phyloP scores from a whole-genome alignment of 306 rosid genomes.

The Parietaria judaica region DNA sequence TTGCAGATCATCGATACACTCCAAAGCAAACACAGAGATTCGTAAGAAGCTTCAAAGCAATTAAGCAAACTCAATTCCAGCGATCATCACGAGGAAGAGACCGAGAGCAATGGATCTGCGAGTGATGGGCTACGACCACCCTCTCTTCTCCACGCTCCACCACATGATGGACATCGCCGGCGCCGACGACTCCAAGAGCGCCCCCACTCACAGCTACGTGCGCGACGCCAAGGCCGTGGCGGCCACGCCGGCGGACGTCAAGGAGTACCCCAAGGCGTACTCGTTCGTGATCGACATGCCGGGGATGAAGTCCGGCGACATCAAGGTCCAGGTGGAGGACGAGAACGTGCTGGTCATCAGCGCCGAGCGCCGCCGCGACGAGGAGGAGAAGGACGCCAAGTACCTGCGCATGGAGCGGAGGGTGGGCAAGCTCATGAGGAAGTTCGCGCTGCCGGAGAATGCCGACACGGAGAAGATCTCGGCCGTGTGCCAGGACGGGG shows the following conservation, averaged over 20 bases:
- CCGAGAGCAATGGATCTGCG: not conserved
- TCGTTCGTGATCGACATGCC: constrained; percentile 84
- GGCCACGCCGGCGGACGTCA: constrained; percentile 74
- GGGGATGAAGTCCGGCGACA: constrained; percentile 60
- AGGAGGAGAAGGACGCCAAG: constrained; percentile 19
- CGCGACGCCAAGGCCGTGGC: constrained; percentile 91
- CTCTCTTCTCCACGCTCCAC: constrained; percentile 49
- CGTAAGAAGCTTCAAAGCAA: not conserved
- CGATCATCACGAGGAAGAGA: not conserved
- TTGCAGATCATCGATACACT: no score
- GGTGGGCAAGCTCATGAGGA: constrained; percentile 41
- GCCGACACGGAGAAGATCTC: constrained; percentile 28
- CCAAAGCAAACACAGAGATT: no score
- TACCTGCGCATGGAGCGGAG: constrained; percentile 51
- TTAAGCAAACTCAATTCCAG: not conserved
- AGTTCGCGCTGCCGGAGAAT: constrained; percentile 36
- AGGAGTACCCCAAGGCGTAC: constrained; percentile 50
- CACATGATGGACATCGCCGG: constrained; percentile 42
- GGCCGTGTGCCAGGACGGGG: constrained; percentile 34
- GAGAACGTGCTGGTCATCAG: constrained; percentile 61
- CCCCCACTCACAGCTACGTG: constrained; percentile 27
- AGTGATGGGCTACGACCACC: constrained; percentile 44
- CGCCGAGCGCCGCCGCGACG: constrained; percentile 42
- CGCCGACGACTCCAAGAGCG: constrained; percentile 27
- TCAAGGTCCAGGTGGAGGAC: constrained; percentile 84